A percentile compares a stretch with the other conserved stretches of the same genome.
These are phyloP conservation scores for Mycena pura DNA, from an alignment of 768 basidiomycete species.

Conservation along the genomic window DNA sequence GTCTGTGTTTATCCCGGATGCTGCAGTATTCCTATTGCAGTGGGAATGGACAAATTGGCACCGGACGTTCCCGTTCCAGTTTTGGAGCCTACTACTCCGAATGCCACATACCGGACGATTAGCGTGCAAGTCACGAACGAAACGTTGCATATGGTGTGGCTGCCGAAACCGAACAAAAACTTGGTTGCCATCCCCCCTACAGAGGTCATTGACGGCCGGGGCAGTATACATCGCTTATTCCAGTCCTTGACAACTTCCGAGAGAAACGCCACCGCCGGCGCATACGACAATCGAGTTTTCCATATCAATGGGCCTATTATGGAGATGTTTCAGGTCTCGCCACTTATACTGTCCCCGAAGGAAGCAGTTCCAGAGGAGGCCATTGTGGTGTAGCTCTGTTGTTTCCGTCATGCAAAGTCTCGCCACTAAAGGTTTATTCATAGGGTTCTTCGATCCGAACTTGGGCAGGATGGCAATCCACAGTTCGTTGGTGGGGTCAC, in stretches of 20 bases:
- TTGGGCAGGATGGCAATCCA: too few relatives aligned
- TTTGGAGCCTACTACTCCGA: background rate
- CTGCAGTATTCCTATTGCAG: background rate
- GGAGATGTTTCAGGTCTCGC: background rate
- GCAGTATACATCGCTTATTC: background rate
- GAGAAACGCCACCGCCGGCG: background rate
- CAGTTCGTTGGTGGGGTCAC: too few relatives aligned
- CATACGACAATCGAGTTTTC: background rate
- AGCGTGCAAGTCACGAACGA: background rate
- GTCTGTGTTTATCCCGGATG: background rate
- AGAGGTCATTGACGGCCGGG: background rate
- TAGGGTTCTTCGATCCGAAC: too few relatives aligned
- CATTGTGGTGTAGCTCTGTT: background rate
- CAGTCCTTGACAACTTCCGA: background rate
- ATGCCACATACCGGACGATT: background rate
- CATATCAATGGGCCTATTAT: background rate
- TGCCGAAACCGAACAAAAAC: background rate
- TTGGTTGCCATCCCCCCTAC: background rate
- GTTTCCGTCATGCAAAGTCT: background rate
- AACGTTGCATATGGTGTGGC: background rate
- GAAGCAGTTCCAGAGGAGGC: background rate
- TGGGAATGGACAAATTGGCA: background rate
- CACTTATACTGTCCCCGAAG: background rate
- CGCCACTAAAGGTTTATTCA: too few relatives aligned
- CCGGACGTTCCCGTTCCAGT: background rate